A percentile compares a stretch with the other conserved stretches of the same genome.
These are phyloP conservation scores for Pythium phragmiticola DNA, from an alignment of 352 stramenopile genomes.

Conservation along the genomic window DNA sequence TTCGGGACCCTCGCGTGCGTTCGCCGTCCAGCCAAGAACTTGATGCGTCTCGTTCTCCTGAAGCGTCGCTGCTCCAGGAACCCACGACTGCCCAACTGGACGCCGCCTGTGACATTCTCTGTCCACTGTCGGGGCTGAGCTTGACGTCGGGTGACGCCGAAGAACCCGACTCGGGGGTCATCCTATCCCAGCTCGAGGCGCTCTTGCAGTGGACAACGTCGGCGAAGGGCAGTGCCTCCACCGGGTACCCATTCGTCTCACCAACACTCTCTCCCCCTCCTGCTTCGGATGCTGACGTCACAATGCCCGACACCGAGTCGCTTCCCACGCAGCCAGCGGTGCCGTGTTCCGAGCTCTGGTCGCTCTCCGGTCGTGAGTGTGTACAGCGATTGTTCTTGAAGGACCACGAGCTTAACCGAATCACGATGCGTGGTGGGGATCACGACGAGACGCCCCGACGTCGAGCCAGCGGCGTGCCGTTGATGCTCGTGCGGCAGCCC, in stretches of 20 bases:
- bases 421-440: not conserved
- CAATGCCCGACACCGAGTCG: not conserved
- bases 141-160: slow-evolving; percentile 45
- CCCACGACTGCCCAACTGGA: slow-evolving; percentile 31
- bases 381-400: slow-evolving; percentile 40
- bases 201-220: slow-evolving; percentile 56
- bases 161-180: slow-evolving; percentile 56
- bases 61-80: slow-evolving; percentile 45
- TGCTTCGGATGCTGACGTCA: not conserved
- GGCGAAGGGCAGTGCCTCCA: not conserved
- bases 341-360: slow-evolving; percentile 58
- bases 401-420: slow-evolving; percentile 58
- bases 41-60: not conserved
- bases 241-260: slow-evolving; percentile 34
- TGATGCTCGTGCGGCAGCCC: slow-evolving; percentile 45
- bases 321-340: not conserved
- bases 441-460: not conserved
- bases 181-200: slow-evolving; percentile 51
- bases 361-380: slow-evolving; percentile 37
- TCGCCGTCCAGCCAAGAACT: not conserved
- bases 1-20: slow-evolving; percentile 48
- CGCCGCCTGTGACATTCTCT: slow-evolving; percentile 37
- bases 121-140: slow-evolving; percentile 49
- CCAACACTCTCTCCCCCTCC: slow-evolving; percentile 1
- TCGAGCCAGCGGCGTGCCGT: slow-evolving; percentile 25